Evolutionary conservation across 2,329 filamentous ascomycete species (phyloP), one percentile per base, ranked within the genome.

Genomic region (Aspergillus nomiae): DNA sequence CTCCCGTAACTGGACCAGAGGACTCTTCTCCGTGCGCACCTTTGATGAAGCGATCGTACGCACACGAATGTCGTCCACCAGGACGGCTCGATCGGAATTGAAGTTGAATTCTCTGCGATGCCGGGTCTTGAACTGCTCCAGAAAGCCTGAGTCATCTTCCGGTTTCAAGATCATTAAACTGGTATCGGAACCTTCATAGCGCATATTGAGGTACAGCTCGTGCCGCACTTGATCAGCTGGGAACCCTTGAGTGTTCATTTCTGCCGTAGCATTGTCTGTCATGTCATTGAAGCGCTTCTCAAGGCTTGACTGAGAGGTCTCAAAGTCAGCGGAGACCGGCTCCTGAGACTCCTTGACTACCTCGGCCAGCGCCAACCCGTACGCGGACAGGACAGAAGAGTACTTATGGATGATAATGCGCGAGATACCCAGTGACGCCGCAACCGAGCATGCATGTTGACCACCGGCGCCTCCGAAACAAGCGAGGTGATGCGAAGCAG

Each of bases 71-170:
- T 97, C 94, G 64, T 97, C 94, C 2, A 97, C 86, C 41, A 97
- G 91, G 55, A 97, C 90, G 60, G 96, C 90, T 57, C 93, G 85
- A 59, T 96, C 92, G 16, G 87, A 88, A 0, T 92, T 95, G 74
- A 97, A 97, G 0, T 92, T 92, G 73, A 97, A 97, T 72, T 97
- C 94, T 71, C 94, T 91, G 56, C 92, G 89, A 74, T 97, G 94
- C 67, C 96, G 91, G 70, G 89, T 88, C 43, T 94, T 83, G 73
- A 98, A 97, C 0, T 92, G 92, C 65, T 89, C 86, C 2, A 89
- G 90, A 77, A 94, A 97, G 2, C 90, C 90, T 87, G 90, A 93
- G 86, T 90, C 94, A 59, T 89, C 86, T 4, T 88, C 88, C 82
- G 6, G 91, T 90, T 77, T 76, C 5, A 81, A 69, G 19, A 85